A percentile compares a stretch with the other conserved stretches of the same genome.
Conservation (phyloP, 768 basidiomycete species). For the Hypholoma fasciculare region DNA sequence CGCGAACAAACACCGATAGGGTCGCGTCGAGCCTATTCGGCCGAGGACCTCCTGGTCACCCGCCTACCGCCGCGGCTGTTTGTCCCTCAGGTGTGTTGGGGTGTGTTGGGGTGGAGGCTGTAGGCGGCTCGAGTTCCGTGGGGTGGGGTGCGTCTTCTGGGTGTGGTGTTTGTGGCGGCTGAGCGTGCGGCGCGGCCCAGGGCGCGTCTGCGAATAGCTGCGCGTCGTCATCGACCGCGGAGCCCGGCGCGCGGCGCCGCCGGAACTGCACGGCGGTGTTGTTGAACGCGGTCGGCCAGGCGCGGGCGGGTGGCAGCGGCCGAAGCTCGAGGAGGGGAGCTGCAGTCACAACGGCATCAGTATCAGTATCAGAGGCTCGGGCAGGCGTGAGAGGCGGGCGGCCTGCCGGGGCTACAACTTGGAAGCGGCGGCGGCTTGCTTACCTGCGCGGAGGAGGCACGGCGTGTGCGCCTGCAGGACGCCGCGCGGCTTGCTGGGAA, state of each 20-base stretch:
- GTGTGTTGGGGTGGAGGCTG: too few species aligned
- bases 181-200: not conserved
- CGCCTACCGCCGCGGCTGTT: not conserved
- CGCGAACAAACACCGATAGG: not conserved
- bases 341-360: slow-evolving; percentile 20
- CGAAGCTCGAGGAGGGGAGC: slow-evolving; percentile 48
- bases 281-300: slow-evolving; percentile 67
- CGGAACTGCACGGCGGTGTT: slow-evolving; percentile 58
- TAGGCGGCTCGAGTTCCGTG: too few species aligned
- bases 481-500: slow-evolving; percentile 48
- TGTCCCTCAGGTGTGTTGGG: not conserved
- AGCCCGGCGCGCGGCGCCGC: not conserved
- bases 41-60: slow-evolving; percentile 2
- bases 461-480: slow-evolving; percentile 53
- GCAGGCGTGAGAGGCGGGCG: not conserved
- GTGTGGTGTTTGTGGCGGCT: too few species aligned
- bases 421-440: slow-evolving; percentile 29
- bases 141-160: too few species aligned
- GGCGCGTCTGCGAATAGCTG: not conserved
- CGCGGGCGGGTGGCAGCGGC: slow-evolving; percentile 47
- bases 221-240: not conserved
- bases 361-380: not conserved
- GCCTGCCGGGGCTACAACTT: slow-evolving; percentile 4
- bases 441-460: slow-evolving; percentile 54
- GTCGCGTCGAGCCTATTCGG: slow-evolving; percentile 4